phyloP scores from a whole-genome alignment of 495 filamentous ascomycete species.

The Xylaria sp. region DNA sequence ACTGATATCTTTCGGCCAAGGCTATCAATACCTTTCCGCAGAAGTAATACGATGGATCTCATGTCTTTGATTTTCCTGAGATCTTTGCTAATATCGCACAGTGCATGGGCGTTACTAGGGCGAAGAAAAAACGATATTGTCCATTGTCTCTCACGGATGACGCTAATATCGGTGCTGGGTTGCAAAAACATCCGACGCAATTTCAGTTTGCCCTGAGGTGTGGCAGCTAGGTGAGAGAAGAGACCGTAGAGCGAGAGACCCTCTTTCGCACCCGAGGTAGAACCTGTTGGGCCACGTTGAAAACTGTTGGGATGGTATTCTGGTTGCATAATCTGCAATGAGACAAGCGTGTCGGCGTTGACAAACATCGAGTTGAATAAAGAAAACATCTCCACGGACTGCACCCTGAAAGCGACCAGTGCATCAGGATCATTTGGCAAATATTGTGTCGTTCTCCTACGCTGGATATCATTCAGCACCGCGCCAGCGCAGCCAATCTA shows the following conservation, averaged over 20 bases:
- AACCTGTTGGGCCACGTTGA: constrained; percentile 75
- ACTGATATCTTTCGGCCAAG: constrained; percentile 64
- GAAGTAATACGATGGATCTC: constrained; percentile 68
- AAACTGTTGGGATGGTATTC: constrained; percentile 87
- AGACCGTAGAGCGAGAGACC: constrained; percentile 88
- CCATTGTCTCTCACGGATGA: constrained; percentile 78
- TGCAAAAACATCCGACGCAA: constrained; percentile 86
- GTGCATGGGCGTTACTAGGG: constrained; percentile 67
- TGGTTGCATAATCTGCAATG: constrained; percentile 84
- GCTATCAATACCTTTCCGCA: constrained; percentile 77
- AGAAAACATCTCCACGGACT: constrained; percentile 76
- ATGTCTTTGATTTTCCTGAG: constrained; percentile 83
- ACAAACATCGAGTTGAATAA: constrained; percentile 84
- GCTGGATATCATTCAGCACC: constrained; percentile 78
- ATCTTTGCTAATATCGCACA: constrained; percentile 65
- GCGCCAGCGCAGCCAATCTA: constrained; percentile 82
- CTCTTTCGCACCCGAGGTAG: constrained; percentile 78
- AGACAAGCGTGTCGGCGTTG: constrained; percentile 77
- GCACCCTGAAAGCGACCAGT: constrained; percentile 62
- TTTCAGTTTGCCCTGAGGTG: constrained; percentile 77
- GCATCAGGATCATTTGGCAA: constrained; percentile 61
- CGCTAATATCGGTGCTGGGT: constrained; percentile 69
- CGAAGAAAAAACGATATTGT: constrained; percentile 72
- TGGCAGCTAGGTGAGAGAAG: constrained; percentile 78
- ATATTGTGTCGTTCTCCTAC: constrained; percentile 67